Base-by-base conservation (phyloP, 306 rosid genomes). In the Malus sieversii region DNA sequence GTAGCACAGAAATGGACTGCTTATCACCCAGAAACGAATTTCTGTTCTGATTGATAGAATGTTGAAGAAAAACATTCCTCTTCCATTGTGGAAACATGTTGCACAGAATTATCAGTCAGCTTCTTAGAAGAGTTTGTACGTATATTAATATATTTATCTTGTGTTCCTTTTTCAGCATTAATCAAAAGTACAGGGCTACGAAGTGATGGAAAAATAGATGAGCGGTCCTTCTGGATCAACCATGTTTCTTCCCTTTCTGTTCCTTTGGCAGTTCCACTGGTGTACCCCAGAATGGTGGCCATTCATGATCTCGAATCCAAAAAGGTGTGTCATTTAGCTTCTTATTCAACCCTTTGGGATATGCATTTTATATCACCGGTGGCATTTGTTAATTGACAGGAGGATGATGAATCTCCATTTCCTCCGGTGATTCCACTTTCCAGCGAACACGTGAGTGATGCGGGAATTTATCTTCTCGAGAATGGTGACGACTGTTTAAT, bases 281-380 rank as follows among this genome's bases (percentile, higher is more conserved):
- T 95, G 72, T 95, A 95, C 78, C 99, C 99, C 77, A 86, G 97
- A 84, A 90, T 95, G 97, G 60, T 92, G 84, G 89, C 97, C 70
- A 82, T 95, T 71, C 93, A 92, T 79, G 87, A 92, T 71, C 89
- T 95, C 58, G 91, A 87, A 71, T 79, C 92, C 9, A 29, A 74
- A 66, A 87, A 90, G 97, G 99, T 95, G 69, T 19, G 77, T 81
- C 29, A 51, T 70, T 8, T 3, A 3, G 10, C 58, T 40, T 73
- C 57, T 58, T 4, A 29, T 62, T 33, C 25, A 10, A 33, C 23
- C 44, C 51, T 77, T 76, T 66, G 60, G 25, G 35, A 30, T 52
- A 29, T 80, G 81, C 77, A 71, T 80, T 67, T 55, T 68, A 57
- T 74, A 76, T 69, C 38, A 55, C 73, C 42, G 59, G 64, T 62